phyloP scores from a whole-genome alignment of 805 yeast genomes.

The Candida succiphila region DNA sequence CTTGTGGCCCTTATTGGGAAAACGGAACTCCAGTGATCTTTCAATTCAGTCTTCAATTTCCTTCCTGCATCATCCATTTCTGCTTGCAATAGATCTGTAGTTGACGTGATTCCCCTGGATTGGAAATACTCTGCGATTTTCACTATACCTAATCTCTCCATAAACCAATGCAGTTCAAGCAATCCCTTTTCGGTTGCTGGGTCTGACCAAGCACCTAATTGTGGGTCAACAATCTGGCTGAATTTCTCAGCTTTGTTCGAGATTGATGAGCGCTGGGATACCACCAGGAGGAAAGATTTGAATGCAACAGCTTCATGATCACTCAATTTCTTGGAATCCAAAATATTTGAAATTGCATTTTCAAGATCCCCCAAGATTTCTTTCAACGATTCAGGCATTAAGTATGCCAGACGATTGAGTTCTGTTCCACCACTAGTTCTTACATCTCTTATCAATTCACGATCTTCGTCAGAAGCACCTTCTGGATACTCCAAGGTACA shows the following conservation, averaged over 20 bases:
- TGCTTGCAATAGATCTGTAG: constrained; percentile 64
- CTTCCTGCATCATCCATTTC: constrained; percentile 88
- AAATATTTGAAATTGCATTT: constrained; percentile 61
- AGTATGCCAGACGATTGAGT: constrained; percentile 82
- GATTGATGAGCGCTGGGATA: constrained; percentile 76
- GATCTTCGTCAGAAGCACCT: constrained; percentile 46
- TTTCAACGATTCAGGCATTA: constrained; percentile 87
- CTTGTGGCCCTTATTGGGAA: constrained; percentile 96
- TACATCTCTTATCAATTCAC: constrained; percentile 76
- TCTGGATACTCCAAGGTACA: constrained; percentile 76
- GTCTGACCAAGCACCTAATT: constrained; percentile 85
- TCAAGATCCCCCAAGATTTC: constrained; percentile 78
- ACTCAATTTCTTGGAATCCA: constrained; percentile 60
- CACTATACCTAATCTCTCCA: constrained; percentile 95
- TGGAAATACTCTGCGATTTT: constrained; percentile 87
- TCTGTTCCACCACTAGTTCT: constrained; percentile 93
- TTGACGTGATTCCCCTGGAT: constrained; percentile 67
- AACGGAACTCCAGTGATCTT: constrained; percentile 86
- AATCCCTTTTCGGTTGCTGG: constrained; percentile 85
- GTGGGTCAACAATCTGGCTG: constrained; percentile 86
- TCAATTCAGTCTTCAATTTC: constrained; percentile 61
- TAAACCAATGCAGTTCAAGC: constrained; percentile 89
- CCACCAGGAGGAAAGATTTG: constrained; percentile 83
- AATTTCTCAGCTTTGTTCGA: constrained; percentile 65
- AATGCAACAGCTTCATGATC: constrained; percentile 92